Percentiles rank a stretch among this genome's conserved stretches.
These are phyloP conservation scores for Pyrenochaeta sp. DNA, from an alignment of 2,329 filamentous ascomycete species.

Conservation along the genomic window DNA sequence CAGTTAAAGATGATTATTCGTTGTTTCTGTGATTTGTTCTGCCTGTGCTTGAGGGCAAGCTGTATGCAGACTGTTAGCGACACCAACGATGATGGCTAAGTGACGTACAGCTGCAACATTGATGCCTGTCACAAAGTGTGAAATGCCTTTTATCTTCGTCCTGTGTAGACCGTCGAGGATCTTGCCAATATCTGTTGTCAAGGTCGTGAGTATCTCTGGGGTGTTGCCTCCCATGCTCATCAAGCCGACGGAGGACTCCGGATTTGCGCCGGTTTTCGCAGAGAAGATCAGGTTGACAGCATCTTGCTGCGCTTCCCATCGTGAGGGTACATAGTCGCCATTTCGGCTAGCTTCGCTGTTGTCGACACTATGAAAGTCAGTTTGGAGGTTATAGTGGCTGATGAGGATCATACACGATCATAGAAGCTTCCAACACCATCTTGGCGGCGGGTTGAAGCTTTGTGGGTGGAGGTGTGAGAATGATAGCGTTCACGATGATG, in stretches of 20 bases:
- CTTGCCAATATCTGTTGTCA: conserved; percentile 96
- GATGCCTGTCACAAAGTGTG: conserved; percentile 90
- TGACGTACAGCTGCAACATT: conserved; percentile 87
- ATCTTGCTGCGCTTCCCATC: conserved; percentile 96
- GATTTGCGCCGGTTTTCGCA: conserved; percentile 92
- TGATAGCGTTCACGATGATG: conserved; percentile 25
- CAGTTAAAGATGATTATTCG: conserved; percentile 97
- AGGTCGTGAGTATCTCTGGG: conserved; percentile 95
- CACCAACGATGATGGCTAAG: conserved; percentile 75
- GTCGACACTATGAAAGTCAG: conserved; percentile 72
- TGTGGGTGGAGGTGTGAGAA: conserved; percentile 10
- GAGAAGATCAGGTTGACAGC: conserved; percentile 95
- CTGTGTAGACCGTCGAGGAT: conserved; percentile 87
- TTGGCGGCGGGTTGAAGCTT: conserved; percentile 56
- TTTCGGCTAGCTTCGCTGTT: conserved; percentile 99
- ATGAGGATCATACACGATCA: conserved; percentile 75
- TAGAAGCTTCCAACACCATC: conserved; percentile 99
- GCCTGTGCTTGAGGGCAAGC: conserved; percentile 96
- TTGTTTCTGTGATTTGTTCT: conserved; percentile 96
- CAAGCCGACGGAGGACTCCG: conserved; percentile 94
- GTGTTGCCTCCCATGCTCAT: conserved; percentile 99
- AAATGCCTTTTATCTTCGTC: conserved; percentile 83
- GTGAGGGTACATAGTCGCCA: conserved; percentile 88
- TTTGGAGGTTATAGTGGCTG: conserved; percentile 24
- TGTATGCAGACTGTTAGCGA: conserved; percentile 55